Base-by-base conservation (phyloP, 2,329 filamentous ascomycete species). In the Cytospora leucostoma region DNA sequence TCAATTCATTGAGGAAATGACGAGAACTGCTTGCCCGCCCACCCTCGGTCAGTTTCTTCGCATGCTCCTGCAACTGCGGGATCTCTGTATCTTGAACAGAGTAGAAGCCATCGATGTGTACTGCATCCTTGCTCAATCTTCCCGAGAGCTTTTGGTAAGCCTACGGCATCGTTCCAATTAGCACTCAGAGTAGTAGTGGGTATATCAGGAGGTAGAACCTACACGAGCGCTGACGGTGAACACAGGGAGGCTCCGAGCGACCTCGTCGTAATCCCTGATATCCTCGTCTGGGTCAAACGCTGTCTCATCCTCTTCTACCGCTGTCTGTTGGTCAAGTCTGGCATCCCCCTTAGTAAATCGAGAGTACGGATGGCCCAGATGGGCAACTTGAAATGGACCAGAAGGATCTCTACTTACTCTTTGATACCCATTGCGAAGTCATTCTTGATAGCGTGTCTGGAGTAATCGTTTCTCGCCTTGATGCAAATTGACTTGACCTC, bases 121-220 rank as follows among this genome's bases (percentile, higher is more conserved):
- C 68, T 1, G 76, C 73, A 59, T 89, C 86, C 51, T 82, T 81
- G 59, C 76, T 71, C 10, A 88, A 70, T 4, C 83, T 78, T 1
- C 82, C 84, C 47, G 77, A 76, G n/a, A 89, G 73, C 68, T 86
- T 85, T 67, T 90, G 86, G 60, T 88, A 90, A 0, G 82, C 86
- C 44, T 47, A 11, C 21, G 8, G n/a, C 44, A 47, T 3, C 7
- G n/a, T 10, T 8, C 19, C 2, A 47, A n/a, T 12, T 4, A 8
- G 44, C 19, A 19, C 2, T n/a, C 4, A 3, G 8, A 47, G 44
- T 3, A 19, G 2, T 21, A 40, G 17, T 27, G 27, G 17, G 17
- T n/a, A 4, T 11, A 4, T 47, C 7, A 47, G 19, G 7, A 12
- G 17, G 44, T 5, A 47, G 44, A 21, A 47, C 44, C 10, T 47